These are phyloP conservation scores for Colletotrichum costaricense DNA, from an alignment of 2,329 filamentous ascomycete genomes.

Conservation along the genomic window DNA sequence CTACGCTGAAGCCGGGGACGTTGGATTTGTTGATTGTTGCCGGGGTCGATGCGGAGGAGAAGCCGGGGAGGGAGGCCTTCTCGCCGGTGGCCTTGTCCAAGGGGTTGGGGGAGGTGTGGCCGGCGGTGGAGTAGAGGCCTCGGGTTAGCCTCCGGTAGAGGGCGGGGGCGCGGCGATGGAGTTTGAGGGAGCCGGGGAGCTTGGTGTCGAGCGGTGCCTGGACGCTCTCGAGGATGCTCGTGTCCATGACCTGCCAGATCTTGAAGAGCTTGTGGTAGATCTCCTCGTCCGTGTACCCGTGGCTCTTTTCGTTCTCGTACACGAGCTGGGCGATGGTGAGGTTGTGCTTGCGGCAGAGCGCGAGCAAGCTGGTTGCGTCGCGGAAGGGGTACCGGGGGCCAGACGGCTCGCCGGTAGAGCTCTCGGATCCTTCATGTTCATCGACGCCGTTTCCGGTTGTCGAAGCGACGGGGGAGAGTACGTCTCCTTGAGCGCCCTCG, in stretches of 20 bases:
- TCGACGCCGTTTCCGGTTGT: background rate
- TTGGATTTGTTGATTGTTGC: background rate
- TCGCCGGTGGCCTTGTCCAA: slow-evolving; percentile 6
- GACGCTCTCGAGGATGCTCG: slow-evolving; percentile 61
- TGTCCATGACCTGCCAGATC: slow-evolving; percentile 65
- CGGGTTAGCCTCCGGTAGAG: slow-evolving; percentile 57
- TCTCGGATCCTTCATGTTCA: slow-evolving; percentile 6
- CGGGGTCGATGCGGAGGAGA: background rate
- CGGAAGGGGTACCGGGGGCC: slow-evolving; percentile 58
- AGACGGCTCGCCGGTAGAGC: slow-evolving; percentile 32
- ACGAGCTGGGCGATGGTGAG: slow-evolving; percentile 63
- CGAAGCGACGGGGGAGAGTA: slow-evolving; percentile 3
- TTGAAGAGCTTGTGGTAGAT: slow-evolving; percentile 58
- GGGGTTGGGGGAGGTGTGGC: slow-evolving; percentile 36
- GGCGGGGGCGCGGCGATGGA: slow-evolving; percentile 58
- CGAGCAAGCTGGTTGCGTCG: slow-evolving; percentile 57
- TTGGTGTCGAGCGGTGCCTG: slow-evolving; percentile 54
- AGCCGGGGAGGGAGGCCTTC: slow-evolving; percentile 8
- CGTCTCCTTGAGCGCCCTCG: background rate
- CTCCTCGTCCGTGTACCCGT: slow-evolving; percentile 61
- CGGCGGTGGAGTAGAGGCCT: slow-evolving; percentile 55
- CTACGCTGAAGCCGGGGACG: slow-evolving; percentile 6
- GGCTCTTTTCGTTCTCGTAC: slow-evolving; percentile 64
- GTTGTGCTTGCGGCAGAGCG: slow-evolving; percentile 61
- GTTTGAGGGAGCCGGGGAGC: slow-evolving; percentile 59